Conservation (phyloP, 2,329 filamentous ascomycete species). For the Penicillium paneum region DNA sequence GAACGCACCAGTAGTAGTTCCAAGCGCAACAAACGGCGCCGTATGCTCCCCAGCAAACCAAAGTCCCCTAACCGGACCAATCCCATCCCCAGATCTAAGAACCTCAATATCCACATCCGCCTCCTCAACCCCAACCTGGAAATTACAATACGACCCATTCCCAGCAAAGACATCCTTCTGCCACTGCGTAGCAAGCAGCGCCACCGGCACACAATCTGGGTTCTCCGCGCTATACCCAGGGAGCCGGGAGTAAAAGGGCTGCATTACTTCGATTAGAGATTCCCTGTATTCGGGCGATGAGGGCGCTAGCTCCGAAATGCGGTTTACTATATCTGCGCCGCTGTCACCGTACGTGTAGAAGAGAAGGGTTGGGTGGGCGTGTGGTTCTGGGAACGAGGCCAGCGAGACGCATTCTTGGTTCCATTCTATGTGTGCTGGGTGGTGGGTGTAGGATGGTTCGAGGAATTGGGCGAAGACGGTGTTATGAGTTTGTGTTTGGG, state of each 20-base stretch:
- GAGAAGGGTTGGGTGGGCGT: conserved; percentile 74
- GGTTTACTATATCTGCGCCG: conserved; percentile 39
- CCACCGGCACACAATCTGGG: conserved; percentile 59
- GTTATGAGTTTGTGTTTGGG: not conserved
- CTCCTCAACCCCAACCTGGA: conserved; percentile 68
- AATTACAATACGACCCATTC: conserved; percentile 80
- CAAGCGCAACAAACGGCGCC: conserved; percentile 81
- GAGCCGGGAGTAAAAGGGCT: conserved; percentile 73
- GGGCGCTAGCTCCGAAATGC: conserved; percentile 29
- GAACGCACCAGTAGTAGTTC: conserved; percentile 85
- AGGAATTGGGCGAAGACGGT: conserved; percentile 74
- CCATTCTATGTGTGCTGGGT: conserved; percentile 64
- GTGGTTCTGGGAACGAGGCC: conserved; percentile 57
- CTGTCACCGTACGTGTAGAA: conserved; percentile 61
- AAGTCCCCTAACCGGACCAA: conserved; percentile 57
- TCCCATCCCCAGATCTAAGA: conserved; percentile 51
- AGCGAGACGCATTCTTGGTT: conserved; percentile 75
- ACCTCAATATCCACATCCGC: conserved; percentile 69
- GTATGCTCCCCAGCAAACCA: conserved; percentile 93
- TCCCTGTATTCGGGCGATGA: conserved; percentile 50
- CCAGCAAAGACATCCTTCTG: conserved; percentile 74
- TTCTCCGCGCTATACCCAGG: conserved; percentile 60
- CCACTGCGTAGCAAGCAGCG: conserved; percentile 72
- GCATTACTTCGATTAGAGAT: conserved; percentile 64
- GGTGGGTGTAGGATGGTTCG: conserved; percentile 62